Evolutionary conservation across 1,139 yeast species (phyloP).

Genomic region (Hansenula lynferdii): DNA sequence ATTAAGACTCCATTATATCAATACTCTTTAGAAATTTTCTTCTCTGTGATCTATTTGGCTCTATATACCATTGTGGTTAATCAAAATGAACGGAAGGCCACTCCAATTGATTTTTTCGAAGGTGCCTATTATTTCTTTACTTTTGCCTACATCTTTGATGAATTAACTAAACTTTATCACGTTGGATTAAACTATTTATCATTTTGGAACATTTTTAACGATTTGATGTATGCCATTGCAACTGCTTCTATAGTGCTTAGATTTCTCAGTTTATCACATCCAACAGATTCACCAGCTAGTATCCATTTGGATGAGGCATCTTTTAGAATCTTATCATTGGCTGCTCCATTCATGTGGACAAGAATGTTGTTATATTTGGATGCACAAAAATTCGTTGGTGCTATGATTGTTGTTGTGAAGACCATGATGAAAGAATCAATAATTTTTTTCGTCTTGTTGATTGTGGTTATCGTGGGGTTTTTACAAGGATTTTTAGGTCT

Average conservation of each 20-base stretch:
- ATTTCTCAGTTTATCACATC: conserved; percentile 39
- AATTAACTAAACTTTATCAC: conserved; percentile 64
- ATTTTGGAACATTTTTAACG: conserved; percentile 80
- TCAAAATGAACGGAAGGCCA: conserved; percentile 28
- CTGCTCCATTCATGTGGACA: conserved; percentile 87
- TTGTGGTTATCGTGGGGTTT: conserved; percentile 72
- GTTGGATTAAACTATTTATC: conserved; percentile 70
- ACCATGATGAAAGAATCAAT: conserved; percentile 85
- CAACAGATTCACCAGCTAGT: conserved; percentile 25
- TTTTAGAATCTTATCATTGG: conserved; percentile 69
- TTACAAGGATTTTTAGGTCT: conserved; percentile 83
- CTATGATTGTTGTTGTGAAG: conserved; percentile 80
- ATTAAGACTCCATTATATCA: conserved; percentile 84
- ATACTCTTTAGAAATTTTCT: conserved; percentile 61
- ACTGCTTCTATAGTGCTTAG: conserved; percentile 52
- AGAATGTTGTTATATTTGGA: conserved; percentile 72
- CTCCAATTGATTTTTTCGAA: conserved; percentile 44
- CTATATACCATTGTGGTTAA: conserved; percentile 67
- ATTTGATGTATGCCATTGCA: conserved; percentile 56
- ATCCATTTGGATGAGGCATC: conserved; percentile 54
- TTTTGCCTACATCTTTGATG: conserved; percentile 62
- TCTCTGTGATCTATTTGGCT: conserved; percentile 60
- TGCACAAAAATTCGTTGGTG: conserved; percentile 79
- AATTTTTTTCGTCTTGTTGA: conserved; percentile 69
- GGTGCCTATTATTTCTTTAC: conserved; percentile 60